Conservation (phyloP, 176 grass and related monocot genomes). For the Cymbopogon citratus region DNA sequence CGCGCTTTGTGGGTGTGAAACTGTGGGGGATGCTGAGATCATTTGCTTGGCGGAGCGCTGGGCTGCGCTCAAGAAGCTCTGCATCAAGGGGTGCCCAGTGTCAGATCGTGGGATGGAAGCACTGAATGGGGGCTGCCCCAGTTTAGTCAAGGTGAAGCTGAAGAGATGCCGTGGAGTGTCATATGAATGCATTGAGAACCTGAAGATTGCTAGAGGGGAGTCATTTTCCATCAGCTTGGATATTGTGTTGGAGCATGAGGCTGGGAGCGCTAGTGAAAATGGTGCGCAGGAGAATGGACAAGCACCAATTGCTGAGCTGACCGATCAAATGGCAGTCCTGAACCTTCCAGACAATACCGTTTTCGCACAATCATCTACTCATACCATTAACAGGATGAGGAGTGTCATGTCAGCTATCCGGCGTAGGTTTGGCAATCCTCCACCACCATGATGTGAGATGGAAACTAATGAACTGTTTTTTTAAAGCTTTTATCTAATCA, state of each 20-base stretch:
- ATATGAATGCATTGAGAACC: constrained; percentile 45
- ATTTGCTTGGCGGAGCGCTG: constrained; percentile 82
- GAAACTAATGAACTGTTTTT: constrained; percentile 28
- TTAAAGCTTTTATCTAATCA: constrained; percentile 28
- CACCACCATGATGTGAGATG: constrained; percentile 32
- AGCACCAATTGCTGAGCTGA: constrained; percentile 29
- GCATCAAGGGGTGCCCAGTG: constrained; percentile 93
- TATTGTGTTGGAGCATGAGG: constrained; percentile 47
- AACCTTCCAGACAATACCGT: constrained; percentile 28
- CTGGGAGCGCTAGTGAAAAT: constrained; percentile 37
- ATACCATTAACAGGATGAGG: constrained; percentile 44
- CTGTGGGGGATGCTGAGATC: constrained; percentile 79
- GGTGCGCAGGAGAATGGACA: constrained; percentile 34
- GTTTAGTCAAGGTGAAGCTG: constrained; percentile 89
- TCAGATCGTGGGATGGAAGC: constrained; percentile 83
- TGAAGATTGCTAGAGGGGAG: constrained; percentile 49
- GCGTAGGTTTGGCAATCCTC: constrained; percentile 51
- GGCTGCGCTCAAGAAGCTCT: constrained; percentile 79
- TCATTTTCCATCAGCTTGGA: constrained; percentile 58
- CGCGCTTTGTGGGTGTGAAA: constrained; percentile 81
- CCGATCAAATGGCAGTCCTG: constrained; percentile 35
- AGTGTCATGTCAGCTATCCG: constrained; percentile 37
- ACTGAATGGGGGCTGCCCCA: constrained; percentile 67
- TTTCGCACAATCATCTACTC: constrained; percentile 30
- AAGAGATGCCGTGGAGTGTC: constrained; percentile 86